These are phyloP conservation scores for Monosporozyma servazzii DNA, from an alignment of 805 yeast species.

Conservation along the genomic window DNA sequence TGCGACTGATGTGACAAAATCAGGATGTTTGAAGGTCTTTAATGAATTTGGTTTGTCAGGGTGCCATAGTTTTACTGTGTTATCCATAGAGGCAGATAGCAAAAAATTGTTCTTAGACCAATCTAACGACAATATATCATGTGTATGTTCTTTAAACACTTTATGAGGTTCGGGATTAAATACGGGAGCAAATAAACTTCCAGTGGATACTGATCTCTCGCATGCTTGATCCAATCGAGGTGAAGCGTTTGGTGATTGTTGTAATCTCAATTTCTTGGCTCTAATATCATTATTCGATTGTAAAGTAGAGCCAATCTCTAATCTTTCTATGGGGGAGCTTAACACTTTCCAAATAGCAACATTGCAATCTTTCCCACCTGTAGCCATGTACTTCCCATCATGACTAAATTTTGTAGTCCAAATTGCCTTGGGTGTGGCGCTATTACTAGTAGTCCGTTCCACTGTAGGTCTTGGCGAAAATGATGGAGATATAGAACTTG, in stretches of 20 bases:
- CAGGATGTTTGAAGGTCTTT: conserved; percentile 58
- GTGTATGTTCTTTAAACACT: conserved; percentile 59
- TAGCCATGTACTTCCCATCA: conserved; percentile 78
- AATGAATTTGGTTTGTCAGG: conserved; percentile 56
- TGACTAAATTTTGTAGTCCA: conserved; percentile 64
- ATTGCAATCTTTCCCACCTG: conserved; percentile 68
- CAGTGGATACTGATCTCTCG: neutral
- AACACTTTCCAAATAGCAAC: conserved; percentile 75
- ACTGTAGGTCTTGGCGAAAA: conserved; percentile 1
- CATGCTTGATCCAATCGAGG: neutral
- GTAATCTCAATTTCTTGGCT: conserved; percentile 5
- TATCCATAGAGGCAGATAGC: conserved; percentile 74
- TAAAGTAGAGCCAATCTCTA: conserved; percentile 30
- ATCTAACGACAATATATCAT: conserved; percentile 63
- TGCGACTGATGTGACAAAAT: conserved; percentile 69
- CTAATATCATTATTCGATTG: conserved; percentile 9
- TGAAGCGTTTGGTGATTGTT: neutral
- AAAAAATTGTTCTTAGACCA: conserved; percentile 87
- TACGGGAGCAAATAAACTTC: conserved; percentile 56
- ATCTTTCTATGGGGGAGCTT: conserved; percentile 58
- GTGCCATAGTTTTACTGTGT: conserved; percentile 79
- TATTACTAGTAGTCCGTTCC: neutral
- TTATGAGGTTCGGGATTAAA: conserved; percentile 59
- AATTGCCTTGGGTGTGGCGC: conserved; percentile 35
- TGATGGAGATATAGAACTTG: neutral